Evolutionary conservation across 2,329 filamentous ascomycete genomes (phyloP).

Genomic region (Trichophyton verrucosum): DNA sequence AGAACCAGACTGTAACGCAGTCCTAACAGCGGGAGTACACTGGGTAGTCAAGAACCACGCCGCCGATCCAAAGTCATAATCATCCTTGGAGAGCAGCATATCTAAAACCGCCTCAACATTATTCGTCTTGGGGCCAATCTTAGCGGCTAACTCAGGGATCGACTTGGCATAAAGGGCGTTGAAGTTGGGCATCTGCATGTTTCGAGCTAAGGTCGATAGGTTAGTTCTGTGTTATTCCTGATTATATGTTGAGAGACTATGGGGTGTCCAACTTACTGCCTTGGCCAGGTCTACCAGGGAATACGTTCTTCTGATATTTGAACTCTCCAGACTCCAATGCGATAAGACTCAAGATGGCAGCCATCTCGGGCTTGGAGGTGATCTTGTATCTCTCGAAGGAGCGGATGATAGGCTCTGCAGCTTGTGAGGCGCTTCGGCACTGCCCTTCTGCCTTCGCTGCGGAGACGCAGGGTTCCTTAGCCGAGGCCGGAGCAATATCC

Average conservation of each 20-base stretch:
- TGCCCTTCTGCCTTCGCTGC: constrained; percentile 38
- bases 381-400: constrained; percentile 49
- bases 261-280: constrained; percentile 11
- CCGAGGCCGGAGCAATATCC: constrained; percentile 46
- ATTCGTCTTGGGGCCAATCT: constrained; percentile 23
- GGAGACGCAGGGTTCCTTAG: constrained; percentile 35
- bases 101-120: constrained; percentile 36
- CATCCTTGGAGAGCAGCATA: constrained; percentile 37
- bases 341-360: constrained; percentile 58
- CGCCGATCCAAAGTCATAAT: constrained; percentile 45
- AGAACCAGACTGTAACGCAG: constrained; percentile 35
- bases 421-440: constrained; percentile 53
- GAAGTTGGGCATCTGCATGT: constrained; percentile 49
- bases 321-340: constrained; percentile 59
- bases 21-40: constrained; percentile 36
- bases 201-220: constrained; percentile 34
- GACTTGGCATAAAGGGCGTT: constrained; percentile 44
- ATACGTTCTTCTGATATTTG: constrained; percentile 57
- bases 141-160: constrained; percentile 32
- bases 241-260: neutral
- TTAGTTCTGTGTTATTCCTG: neutral
- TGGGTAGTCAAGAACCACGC: constrained; percentile 50
- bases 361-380: constrained; percentile 46
- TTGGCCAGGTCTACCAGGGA: constrained; percentile 44
- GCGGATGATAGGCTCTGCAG: constrained; percentile 44